Evolutionary conservation across 352 stramenopile genomes (phyloP).

Genomic region (Phytophthora pisi): DNA sequence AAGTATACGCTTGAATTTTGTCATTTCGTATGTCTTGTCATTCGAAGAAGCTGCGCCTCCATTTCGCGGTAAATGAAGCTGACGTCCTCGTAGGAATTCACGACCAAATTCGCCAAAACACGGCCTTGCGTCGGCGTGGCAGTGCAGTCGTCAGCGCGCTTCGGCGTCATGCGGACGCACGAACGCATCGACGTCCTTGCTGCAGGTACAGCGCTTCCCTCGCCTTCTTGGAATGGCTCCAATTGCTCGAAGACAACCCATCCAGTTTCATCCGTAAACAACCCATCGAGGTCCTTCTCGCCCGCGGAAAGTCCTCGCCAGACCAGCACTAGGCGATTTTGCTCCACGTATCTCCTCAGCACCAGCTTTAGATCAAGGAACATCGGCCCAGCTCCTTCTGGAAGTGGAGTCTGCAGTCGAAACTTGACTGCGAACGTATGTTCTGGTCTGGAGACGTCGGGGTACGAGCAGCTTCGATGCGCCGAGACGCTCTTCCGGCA

Average conservation of each 20-base stretch:
- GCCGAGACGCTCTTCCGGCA: constrained; percentile 39
- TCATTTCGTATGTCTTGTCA: constrained; percentile 21
- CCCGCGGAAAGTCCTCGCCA: constrained; percentile 41
- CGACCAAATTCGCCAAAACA: constrained; percentile 31
- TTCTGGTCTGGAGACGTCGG: constrained; percentile 33
- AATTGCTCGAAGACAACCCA: constrained; percentile 39
- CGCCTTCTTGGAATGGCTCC: constrained; percentile 6
- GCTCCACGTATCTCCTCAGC: constrained; percentile 43
- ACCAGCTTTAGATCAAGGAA: constrained; percentile 44
- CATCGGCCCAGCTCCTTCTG: not conserved
- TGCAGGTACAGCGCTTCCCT: not conserved
- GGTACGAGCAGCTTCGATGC: constrained; percentile 38
- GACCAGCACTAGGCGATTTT: constrained; percentile 35
- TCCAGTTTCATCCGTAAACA: constrained; percentile 38
- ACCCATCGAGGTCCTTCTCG: constrained; percentile 36
- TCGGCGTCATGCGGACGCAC: constrained; percentile 35
- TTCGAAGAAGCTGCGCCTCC: constrained; percentile 37
- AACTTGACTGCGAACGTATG: constrained; percentile 47
- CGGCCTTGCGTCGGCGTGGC: constrained; percentile 5
- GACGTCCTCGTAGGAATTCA: constrained; percentile 46
- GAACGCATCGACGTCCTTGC: constrained; percentile 34
- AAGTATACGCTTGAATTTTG: not conserved
- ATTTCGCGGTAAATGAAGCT: constrained; percentile 47
- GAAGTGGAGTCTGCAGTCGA: constrained; percentile 25
- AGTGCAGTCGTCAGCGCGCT: constrained; percentile 11